These are phyloP conservation scores for Inosperma sp. DNA, from an alignment of 768 basidiomycete genomes.

Conservation along the genomic window DNA sequence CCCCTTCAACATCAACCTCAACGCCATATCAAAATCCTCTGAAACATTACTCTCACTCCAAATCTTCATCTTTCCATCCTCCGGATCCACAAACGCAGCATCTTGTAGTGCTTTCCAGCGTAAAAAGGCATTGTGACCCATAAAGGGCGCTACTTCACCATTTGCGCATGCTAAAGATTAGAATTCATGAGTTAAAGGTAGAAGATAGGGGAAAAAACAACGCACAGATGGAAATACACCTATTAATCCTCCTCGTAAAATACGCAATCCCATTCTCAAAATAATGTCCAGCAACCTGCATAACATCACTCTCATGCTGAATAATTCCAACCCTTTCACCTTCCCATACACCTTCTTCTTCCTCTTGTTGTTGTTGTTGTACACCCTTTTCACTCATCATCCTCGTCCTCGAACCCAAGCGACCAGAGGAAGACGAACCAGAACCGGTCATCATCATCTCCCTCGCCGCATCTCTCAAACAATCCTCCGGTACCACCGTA, in stretches of 20 bases:
- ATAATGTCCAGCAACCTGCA: constrained; percentile 82
- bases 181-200: not conserved
- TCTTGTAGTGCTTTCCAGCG: constrained; percentile 87
- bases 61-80: constrained; percentile 63
- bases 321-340: constrained; percentile 86
- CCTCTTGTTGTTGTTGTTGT: no score
- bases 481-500: constrained; percentile 76
- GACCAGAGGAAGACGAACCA: no score
- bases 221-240: constrained; percentile 67
- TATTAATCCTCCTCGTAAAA: constrained; percentile 79
- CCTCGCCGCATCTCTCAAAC: constrained; percentile 78
- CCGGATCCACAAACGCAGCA: constrained; percentile 64
- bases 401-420: no score
- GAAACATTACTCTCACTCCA: constrained; percentile 77
- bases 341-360: no score
- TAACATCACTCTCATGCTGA: constrained; percentile 82
- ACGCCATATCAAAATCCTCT: constrained; percentile 81
- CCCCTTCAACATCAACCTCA: constrained; percentile 55
- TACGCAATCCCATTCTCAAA: constrained; percentile 87
- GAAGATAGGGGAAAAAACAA: constrained; percentile 23
- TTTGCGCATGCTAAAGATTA: constrained; percentile 59
- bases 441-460: no score
- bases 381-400: no score
- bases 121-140: constrained; percentile 84
- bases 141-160: constrained; percentile 77